Evolutionary conservation across 495 filamentous ascomycete genomes (phyloP).

Genomic region (Neurospora sp.): DNA sequence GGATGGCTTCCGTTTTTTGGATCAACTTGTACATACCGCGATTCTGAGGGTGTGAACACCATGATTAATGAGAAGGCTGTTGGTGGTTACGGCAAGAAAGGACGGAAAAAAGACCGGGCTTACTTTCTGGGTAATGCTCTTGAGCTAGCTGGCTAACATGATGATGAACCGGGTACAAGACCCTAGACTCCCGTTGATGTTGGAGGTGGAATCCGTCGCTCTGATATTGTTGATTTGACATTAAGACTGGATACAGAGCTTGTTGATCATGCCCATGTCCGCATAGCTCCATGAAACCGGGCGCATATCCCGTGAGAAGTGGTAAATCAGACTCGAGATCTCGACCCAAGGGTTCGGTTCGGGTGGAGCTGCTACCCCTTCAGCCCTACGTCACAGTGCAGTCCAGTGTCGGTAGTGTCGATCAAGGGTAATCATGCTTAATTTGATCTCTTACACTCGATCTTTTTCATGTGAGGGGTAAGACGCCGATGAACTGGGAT

Average conservation of each 20-base stretch:
- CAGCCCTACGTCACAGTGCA: constrained; percentile 7
- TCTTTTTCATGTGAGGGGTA: background rate
- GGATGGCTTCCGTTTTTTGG: background rate
- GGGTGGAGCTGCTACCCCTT: background rate
- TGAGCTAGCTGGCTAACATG: background rate
- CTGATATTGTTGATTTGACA: background rate
- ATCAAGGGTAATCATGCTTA: constrained; percentile 2
- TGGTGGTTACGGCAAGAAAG: background rate
- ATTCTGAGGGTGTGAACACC: background rate
- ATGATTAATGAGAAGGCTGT: background rate
- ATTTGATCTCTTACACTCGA: background rate
- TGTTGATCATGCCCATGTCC: background rate
- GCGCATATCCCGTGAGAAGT: background rate
- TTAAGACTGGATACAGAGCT: background rate
- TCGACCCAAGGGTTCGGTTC: background rate
- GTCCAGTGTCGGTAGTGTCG: background rate
- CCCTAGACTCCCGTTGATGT: background rate
- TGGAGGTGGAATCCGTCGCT: background rate
- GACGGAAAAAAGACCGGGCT: background rate
- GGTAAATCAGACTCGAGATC: background rate
- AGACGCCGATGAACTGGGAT: background rate
- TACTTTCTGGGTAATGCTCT: background rate
- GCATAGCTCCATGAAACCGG: background rate
- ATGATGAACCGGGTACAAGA: background rate
- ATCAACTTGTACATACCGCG: background rate